Base-by-base conservation (phyloP, 805 yeast species). In the Blastobotrys muscicola region DNA sequence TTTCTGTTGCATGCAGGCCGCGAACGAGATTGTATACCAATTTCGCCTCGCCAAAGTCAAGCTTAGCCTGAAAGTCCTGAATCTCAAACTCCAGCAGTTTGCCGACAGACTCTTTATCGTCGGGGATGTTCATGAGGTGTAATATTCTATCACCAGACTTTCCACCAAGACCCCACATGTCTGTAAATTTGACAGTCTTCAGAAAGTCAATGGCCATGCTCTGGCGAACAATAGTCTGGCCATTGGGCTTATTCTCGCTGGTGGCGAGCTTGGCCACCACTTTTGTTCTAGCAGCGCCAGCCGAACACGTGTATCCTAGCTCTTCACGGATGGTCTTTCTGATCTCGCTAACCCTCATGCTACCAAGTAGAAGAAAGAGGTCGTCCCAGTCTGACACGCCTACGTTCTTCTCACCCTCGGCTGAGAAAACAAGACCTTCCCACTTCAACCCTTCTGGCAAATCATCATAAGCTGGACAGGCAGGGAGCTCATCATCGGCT, bases 161-260 rank as follows among this genome's bases (percentile, higher is more conserved):
- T 2, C 97, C 98, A 5, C 98, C 97, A 70, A 90, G 67, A 0
- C 95, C 86, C 74, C 95, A 82, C 45, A 90, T 75, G 52, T 87
- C 94, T 0, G 76, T 74, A 14, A 90, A 58, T 46, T 78, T 75
- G 58, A 81, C 79, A 20, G 72, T 68, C 29, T 67, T 67, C 8
- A 89, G 59, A 57, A 90, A 92, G 0, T 56, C 53, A 2, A 64
- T 49, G 1, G 80, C 65, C 11, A 74, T 62, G 1, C 56, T 54
- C 35, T 73, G 74, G 26, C 80, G 60, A 0, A 92, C 69, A 2
- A 85, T 70, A 0, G 97, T 85, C 58, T 92, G 97, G 36, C 79
- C 76, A 58, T 85, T 78, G 0, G 98, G 98, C 55, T 92, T 92
- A 39, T 73, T 72, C 55, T 70, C 80, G 6, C 87, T 94, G 12